phyloP scores from a whole-genome alignment of 2,329 filamentous ascomycete genomes.

The Colletotrichum filicis region DNA sequence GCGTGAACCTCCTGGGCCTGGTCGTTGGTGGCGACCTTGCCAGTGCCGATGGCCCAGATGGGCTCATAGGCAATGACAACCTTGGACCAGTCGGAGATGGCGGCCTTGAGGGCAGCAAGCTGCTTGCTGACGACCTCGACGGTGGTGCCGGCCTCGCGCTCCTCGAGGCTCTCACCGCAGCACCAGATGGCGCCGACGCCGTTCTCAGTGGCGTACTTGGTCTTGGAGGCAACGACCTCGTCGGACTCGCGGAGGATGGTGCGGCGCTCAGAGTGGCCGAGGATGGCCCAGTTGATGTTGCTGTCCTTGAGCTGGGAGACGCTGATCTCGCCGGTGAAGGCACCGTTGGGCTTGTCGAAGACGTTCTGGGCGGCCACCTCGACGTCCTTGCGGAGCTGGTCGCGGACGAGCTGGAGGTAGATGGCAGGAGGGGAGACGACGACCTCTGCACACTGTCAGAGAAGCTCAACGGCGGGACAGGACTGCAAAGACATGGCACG shows the following conservation, averaged over 20 bases:
- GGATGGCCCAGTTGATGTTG: constrained; percentile 88
- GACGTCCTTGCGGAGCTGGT: constrained; percentile 79
- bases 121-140: constrained; percentile 87
- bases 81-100: constrained; percentile 89
- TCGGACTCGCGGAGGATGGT: constrained; percentile 90
- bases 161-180: constrained; percentile 94
- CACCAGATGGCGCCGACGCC: constrained; percentile 94
- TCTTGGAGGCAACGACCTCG: constrained; percentile 89
- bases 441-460: constrained; percentile 72
- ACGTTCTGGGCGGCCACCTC: constrained; percentile 96
- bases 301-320: constrained; percentile 91
- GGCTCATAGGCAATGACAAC: constrained; percentile 98
- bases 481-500: constrained; percentile 44
- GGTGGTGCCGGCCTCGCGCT: constrained; percentile 87
- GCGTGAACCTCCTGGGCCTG: constrained; percentile 96
- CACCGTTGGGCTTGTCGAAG: constrained; percentile 95
- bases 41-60: constrained; percentile 96
- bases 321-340: constrained; percentile 96
- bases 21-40: constrained; percentile 88
- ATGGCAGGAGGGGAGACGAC: constrained; percentile 91
- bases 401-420: constrained; percentile 89
- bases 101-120: constrained; percentile 81
- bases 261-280: constrained; percentile 95
- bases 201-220: constrained; percentile 89
- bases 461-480: neutral